Evolutionary conservation across 2,329 filamentous ascomycete genomes (phyloP).

Genomic region (Fusarium udum): DNA sequence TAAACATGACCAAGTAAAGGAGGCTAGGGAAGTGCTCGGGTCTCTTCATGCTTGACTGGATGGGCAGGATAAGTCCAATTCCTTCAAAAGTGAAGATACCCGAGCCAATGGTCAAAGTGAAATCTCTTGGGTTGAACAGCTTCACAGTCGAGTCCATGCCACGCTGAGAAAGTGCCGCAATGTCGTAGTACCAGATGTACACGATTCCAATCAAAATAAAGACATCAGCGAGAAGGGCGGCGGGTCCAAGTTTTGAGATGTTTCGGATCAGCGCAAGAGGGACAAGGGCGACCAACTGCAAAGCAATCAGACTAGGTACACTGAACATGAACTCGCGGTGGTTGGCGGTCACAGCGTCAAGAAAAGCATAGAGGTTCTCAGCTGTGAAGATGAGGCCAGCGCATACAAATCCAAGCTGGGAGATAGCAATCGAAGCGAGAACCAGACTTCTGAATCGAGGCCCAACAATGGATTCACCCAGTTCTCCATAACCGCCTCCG

Average conservation of each 20-base stretch:
- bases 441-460: slow-evolving; percentile 71
- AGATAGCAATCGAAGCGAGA: slow-evolving; percentile 75
- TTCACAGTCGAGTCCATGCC: slow-evolving; percentile 70
- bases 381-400: slow-evolving; percentile 81
- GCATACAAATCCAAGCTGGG: slow-evolving; percentile 81
- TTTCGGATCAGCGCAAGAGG: slow-evolving; percentile 77
- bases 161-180: slow-evolving; percentile 61
- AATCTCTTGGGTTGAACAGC: slow-evolving; percentile 74
- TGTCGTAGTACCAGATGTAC: slow-evolving; percentile 80
- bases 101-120: slow-evolving; percentile 76
- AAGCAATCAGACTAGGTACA: slow-evolving; percentile 65
- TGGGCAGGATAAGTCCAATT: slow-evolving; percentile 79
- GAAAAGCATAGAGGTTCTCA: slow-evolving; percentile 75
- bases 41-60: slow-evolving; percentile 78
- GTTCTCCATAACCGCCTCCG: slow-evolving; percentile 78
- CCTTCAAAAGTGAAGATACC: slow-evolving; percentile 84
- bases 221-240: slow-evolving; percentile 74
- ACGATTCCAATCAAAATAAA: slow-evolving; percentile 76
- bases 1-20: slow-evolving; percentile 74
- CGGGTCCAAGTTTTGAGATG: slow-evolving; percentile 76
- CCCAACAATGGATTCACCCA: slow-evolving; percentile 73
- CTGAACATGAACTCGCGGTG: slow-evolving; percentile 62
- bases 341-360: slow-evolving; percentile 66
- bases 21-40: slow-evolving; percentile 74
- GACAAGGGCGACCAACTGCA: slow-evolving; percentile 72